These are phyloP conservation scores for Pecoramyces ruminantium DNA, from an alignment of 192 early-diverging fungal species.

Conservation along the genomic window DNA sequence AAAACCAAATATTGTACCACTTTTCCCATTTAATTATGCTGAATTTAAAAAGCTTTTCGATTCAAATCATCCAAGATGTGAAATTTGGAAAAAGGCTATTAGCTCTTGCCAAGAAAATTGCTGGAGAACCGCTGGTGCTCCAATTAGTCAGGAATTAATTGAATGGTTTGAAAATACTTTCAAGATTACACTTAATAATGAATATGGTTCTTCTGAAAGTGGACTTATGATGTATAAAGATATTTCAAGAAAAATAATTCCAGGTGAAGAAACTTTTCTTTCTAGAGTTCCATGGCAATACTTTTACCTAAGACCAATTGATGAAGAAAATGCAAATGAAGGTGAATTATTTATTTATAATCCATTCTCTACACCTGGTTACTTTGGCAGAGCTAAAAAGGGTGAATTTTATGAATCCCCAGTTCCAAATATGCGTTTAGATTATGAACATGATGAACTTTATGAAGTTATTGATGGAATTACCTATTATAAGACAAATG, in stretches of 20 bases:
- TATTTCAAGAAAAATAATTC: neutral
- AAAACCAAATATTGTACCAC: neutral
- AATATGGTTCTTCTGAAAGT: neutral
- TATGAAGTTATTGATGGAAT: neutral
- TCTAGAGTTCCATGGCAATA: too few species aligned
- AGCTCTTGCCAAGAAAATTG: neutral
- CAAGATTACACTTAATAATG: neutral
- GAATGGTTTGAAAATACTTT: neutral
- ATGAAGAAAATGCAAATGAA: neutral
- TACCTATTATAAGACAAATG: neutral
- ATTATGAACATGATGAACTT: neutral
- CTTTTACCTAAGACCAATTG: too few species aligned
- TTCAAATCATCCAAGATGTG: neutral
- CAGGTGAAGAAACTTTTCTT: too few species aligned
- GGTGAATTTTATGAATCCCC: neutral
- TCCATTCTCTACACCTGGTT: neutral
- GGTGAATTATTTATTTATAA: neutral
- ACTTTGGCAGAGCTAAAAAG: neutral
- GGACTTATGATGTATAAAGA: neutral
- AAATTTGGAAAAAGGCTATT: neutral
- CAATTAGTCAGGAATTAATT: neutral
- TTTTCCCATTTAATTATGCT: neutral
- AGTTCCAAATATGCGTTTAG: neutral
- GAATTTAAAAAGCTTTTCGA: neutral
- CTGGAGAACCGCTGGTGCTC: neutral